These are phyloP conservation scores for Solanum chilense DNA, from an alignment of 257 asterid genomes.

Conservation along the genomic window DNA sequence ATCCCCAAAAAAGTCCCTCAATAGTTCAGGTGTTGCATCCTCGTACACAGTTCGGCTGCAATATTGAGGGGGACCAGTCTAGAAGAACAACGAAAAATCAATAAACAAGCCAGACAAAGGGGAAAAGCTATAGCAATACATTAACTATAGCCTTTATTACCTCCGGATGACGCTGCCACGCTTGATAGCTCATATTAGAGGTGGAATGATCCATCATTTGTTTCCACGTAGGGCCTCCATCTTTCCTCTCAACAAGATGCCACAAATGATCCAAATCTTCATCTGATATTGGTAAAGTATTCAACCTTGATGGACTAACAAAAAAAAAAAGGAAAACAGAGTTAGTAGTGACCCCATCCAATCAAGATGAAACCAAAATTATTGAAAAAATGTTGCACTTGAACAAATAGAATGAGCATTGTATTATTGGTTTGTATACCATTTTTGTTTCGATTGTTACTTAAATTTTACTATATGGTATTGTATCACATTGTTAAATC, in stretches of 20 bases:
- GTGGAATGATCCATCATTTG: conserved; percentile 79
- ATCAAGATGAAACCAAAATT: background rate
- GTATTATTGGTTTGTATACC: background rate
- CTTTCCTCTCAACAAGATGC: conserved; percentile 75
- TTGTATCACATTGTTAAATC: background rate
- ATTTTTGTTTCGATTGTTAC: background rate
- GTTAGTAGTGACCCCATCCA: conserved; percentile 1
- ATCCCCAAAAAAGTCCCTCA: conserved; percentile 95
- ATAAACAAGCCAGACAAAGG: background rate
- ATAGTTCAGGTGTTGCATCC: conserved; percentile 81
- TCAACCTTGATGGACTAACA: conserved; percentile 30
- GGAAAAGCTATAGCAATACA: background rate
- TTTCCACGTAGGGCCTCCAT: conserved; percentile 88
- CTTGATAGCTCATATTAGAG: conserved; percentile 72
- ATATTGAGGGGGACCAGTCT: conserved; percentile 88
- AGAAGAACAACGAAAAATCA: background rate
- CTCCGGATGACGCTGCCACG: conserved; percentile 91
- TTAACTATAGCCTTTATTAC: conserved; percentile 8
- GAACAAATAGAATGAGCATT: background rate
- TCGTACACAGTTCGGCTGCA: conserved; percentile 89
- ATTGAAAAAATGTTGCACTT: background rate
- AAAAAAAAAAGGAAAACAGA: background rate
- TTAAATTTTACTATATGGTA: background rate
- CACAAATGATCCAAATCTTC: conserved; percentile 60
- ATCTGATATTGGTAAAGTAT: conserved; percentile 17